phyloP scores from a whole-genome alignment of 2,329 filamentous ascomycete genomes.

The Amylocarpus encephaloides region DNA sequence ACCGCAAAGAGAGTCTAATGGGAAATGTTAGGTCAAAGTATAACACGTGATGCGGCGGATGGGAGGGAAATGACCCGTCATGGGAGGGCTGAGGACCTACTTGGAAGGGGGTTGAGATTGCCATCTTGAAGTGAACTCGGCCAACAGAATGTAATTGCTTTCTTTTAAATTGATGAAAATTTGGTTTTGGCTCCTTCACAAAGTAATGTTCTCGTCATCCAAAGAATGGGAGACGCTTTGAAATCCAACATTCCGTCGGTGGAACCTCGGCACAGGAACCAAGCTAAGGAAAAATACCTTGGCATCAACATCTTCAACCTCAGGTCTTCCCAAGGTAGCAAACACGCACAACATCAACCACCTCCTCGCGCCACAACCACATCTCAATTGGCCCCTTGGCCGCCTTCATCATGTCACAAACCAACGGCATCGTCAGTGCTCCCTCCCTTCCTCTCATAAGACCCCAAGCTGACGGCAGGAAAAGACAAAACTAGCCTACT shows the following conservation, averaged over 20 bases:
- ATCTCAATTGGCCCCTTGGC: constrained; percentile 23
- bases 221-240: background rate
- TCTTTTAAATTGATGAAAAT: background rate
- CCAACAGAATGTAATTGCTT: background rate
- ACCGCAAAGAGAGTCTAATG: constrained; percentile 85
- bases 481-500: constrained; percentile 93
- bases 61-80: constrained; percentile 4
- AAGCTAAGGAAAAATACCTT: background rate
- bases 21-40: constrained; percentile 11
- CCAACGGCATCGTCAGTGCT: constrained; percentile 61
- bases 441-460: constrained; percentile 4
- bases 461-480: constrained; percentile 7
- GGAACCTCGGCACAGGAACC: background rate
- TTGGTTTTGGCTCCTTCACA: background rate
- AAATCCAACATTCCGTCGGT: background rate
- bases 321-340: constrained; percentile 2
- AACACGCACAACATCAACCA: constrained; percentile 3
- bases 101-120: constrained; percentile 32
- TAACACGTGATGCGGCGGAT: constrained; percentile 19
- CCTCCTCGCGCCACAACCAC: constrained; percentile 2
- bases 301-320: constrained; percentile 2
- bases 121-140: constrained; percentile 20
- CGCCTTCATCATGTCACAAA: constrained; percentile 63
- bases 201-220: background rate
- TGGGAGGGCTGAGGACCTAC: constrained; percentile 15